Evolutionary conservation across 306 rosid species (phyloP).

Genomic region (Abrus pulchellus): DNA sequence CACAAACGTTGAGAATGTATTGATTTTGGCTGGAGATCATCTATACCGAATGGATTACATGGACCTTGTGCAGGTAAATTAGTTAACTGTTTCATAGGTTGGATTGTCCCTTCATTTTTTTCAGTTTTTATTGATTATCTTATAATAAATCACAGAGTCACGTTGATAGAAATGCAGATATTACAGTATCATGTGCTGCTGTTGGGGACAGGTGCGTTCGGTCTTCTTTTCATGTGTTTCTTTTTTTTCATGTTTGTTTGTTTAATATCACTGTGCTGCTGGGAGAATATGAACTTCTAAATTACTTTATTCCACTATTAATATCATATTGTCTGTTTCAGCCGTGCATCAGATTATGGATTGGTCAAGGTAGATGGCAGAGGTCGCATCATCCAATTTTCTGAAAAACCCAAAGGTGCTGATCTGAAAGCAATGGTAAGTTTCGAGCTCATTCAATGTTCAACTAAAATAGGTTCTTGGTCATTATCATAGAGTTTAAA

Average conservation of each 20-base stretch:
- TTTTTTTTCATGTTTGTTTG: not conserved
- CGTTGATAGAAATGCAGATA: constrained; percentile 78
- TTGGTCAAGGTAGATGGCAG: constrained; percentile 80
- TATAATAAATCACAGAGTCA: constrained; percentile 68
- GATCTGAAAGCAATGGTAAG: constrained; percentile 83
- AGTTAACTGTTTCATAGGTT: not conserved
- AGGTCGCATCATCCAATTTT: constrained; percentile 72
- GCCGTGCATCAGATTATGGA: constrained; percentile 92
- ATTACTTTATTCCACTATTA: constrained; percentile 14
- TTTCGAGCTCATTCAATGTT: not conserved
- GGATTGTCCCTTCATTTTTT: constrained; percentile 29
- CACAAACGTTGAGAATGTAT: constrained; percentile 76
- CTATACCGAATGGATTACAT: constrained; percentile 94
- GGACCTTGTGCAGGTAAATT: constrained; percentile 87
- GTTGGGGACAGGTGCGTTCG: constrained; percentile 74
- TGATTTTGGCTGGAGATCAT: constrained; percentile 94
- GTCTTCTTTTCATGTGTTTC: constrained; percentile 39
- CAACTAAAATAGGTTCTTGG: constrained; percentile 6
- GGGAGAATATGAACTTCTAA: constrained; percentile 12
- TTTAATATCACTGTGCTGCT: constrained; percentile 19
- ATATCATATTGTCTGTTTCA: constrained; percentile 48
- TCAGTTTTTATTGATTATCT: constrained; percentile 40
- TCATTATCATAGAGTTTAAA: constrained; percentile 6
- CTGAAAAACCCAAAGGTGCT: constrained; percentile 83
- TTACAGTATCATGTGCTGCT: constrained; percentile 79